Percentiles rank a stretch among this genome's conserved stretches.
Conservation (phyloP, 169 alveolate genomes). For the Plasmodium berghei region DNA sequence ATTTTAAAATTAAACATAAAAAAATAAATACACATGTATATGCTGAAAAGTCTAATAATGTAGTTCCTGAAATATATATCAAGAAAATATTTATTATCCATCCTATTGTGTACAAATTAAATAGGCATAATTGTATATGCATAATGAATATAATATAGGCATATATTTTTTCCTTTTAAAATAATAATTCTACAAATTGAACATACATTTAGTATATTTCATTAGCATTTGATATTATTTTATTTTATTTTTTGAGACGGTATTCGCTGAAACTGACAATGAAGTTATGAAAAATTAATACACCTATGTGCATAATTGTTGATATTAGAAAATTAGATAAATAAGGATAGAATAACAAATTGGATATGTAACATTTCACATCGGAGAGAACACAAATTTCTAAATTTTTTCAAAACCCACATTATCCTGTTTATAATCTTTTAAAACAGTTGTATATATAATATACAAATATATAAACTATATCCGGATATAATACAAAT, state of each 20-base stretch:
- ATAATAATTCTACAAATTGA: conserved; percentile 35
- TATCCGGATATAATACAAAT: neutral
- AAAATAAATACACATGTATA: too few species aligned
- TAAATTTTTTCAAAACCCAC: conserved; percentile 16
- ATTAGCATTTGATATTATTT: neutral
- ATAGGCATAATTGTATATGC: too few species aligned
- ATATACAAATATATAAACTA: conserved; percentile 11
- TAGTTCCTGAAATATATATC: too few species aligned
- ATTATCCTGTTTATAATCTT: conserved; percentile 6
- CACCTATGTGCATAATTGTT: conserved; percentile 73
- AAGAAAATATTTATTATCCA: neutral
- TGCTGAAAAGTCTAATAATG: too few species aligned
- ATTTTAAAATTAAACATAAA: neutral
- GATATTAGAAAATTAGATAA: neutral
- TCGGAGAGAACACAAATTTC: conserved; percentile 44
- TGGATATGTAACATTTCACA: conserved; percentile 3
- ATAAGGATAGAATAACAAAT: neutral
- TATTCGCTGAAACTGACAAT: conserved; percentile 1
- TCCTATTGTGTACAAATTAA: too few species aligned
- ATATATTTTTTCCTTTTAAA: conserved; percentile 8
- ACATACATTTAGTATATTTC: conserved; percentile 11
- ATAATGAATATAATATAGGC: too few species aligned
- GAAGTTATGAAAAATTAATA: conserved; percentile 8
- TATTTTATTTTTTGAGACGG: neutral
- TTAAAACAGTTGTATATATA: neutral